Conservation (phyloP, 2,329 filamentous ascomycete genomes). For the Lasiodiplodia sp. region DNA sequence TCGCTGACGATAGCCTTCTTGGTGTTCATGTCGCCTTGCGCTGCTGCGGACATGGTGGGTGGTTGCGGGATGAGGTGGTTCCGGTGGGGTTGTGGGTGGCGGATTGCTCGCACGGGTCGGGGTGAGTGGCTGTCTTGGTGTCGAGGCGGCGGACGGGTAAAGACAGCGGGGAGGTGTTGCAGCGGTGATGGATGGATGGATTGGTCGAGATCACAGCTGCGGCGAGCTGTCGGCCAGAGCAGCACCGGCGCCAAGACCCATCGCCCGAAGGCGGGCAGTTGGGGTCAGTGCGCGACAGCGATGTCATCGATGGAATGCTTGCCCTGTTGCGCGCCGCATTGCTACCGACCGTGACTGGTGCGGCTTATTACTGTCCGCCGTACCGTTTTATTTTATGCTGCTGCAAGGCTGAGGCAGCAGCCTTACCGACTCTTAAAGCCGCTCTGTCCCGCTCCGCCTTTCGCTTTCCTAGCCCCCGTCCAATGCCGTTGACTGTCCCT, state of each 20-base stretch:
- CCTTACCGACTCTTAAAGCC: not conserved
- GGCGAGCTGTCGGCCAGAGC: constrained; percentile 29
- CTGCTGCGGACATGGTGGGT: constrained; percentile 56
- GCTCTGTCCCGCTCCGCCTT: not conserved
- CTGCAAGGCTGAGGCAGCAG: not conserved
- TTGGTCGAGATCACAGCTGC: constrained; percentile 32
- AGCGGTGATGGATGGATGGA: constrained; percentile 24
- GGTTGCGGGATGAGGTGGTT: constrained; percentile 5
- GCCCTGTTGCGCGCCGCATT: constrained; percentile 7
- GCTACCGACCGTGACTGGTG: constrained; percentile 1
- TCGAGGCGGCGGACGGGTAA: not conserved
- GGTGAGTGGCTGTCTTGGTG: not conserved
- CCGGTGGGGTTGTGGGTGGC: constrained; percentile 4
- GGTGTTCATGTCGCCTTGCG: constrained; percentile 47
- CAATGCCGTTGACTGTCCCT: constrained; percentile 20
- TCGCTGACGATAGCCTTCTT: constrained; percentile 48
- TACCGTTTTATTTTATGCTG: not conserved
- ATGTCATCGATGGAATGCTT: constrained; percentile 21
- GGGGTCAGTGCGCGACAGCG: constrained; percentile 7
- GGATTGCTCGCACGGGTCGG: not conserved
- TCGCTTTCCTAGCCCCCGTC: not conserved
- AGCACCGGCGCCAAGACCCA: constrained; percentile 18
- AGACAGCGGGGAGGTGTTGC: not conserved
- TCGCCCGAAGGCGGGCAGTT: not conserved
- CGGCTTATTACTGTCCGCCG: not conserved